Conservation (phyloP, 2,329 filamentous ascomycete species). For the Ophiostoma pallidulum region DNA sequence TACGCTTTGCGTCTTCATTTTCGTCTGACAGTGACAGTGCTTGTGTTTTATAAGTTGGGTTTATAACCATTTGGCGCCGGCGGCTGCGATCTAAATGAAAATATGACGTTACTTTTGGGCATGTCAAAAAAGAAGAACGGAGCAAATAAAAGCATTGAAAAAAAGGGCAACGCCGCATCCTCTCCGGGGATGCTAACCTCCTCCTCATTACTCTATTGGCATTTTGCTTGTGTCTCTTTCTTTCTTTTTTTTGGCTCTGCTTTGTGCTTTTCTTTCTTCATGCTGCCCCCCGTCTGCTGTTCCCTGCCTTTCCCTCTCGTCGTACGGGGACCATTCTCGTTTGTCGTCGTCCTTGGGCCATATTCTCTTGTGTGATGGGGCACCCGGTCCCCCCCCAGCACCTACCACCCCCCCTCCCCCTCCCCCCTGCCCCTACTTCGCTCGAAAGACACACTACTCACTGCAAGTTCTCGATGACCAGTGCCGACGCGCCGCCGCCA, state of each 20-base stretch:
- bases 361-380: neutral
- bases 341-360: neutral
- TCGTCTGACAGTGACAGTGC: neutral
- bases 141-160: neutral
- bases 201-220: conserved; percentile 7
- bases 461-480: conserved; percentile 74
- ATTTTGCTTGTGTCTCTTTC: neutral
- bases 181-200: neutral
- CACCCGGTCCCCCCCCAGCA: no score
- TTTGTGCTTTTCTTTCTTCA: neutral
- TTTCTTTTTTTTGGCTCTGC: no score
- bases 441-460: no score
- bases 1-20: neutral
- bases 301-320: no score
- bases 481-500: conserved; percentile 85
- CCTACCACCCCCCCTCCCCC: neutral
- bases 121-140: neutral
- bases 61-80: conserved; percentile 1
- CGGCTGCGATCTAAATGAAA: conserved; percentile 9
- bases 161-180: neutral
- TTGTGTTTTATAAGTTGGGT: conserved; percentile 4
- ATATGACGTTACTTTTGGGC: conserved; percentile 8
- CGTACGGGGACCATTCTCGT: no score
- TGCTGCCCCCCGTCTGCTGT: neutral
- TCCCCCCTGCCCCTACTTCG: no score